These are phyloP conservation scores for Aspergillus haitiensis DNA, from an alignment of 495 filamentous ascomycete species.

Conservation along the genomic window DNA sequence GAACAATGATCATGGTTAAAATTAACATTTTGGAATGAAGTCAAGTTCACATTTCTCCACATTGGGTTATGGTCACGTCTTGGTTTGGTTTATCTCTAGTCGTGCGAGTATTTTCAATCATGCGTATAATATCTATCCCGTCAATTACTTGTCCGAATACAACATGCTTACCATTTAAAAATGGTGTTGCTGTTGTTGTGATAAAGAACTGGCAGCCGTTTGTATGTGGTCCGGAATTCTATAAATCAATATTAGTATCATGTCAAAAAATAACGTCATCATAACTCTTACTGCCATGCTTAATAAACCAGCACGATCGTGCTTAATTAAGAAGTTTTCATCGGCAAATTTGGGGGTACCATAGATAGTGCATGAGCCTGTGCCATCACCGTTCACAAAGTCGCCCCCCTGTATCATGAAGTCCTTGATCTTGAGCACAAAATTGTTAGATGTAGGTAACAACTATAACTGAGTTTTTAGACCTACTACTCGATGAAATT, in stretches of 20 bases:
- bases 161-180: constrained; percentile 92
- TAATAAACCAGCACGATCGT: constrained; percentile 75
- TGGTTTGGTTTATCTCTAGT: constrained; percentile 76
- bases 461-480: neutral
- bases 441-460: constrained; percentile 1
- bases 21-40: neutral
- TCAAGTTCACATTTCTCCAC: constrained; percentile 75
- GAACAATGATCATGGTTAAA: neutral
- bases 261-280: neutral
- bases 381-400: constrained; percentile 92
- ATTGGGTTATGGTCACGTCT: constrained; percentile 83
- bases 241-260: constrained; percentile 8
- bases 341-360: constrained; percentile 81
- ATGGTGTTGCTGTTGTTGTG: constrained; percentile 79
- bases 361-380: constrained; percentile 84
- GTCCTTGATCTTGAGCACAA: constrained; percentile 72
- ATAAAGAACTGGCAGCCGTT: constrained; percentile 99
- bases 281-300: constrained; percentile 81
- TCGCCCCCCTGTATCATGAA: constrained; percentile 99
- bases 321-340: constrained; percentile 82
- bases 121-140: constrained; percentile 83
- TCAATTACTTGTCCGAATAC: constrained; percentile 91
- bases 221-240: constrained; percentile 91
- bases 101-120: constrained; percentile 87
- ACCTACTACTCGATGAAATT: constrained; percentile 91